Evolutionary conservation across 179 eudicot species (phyloP).

Genomic region (Silene coronaria): DNA sequence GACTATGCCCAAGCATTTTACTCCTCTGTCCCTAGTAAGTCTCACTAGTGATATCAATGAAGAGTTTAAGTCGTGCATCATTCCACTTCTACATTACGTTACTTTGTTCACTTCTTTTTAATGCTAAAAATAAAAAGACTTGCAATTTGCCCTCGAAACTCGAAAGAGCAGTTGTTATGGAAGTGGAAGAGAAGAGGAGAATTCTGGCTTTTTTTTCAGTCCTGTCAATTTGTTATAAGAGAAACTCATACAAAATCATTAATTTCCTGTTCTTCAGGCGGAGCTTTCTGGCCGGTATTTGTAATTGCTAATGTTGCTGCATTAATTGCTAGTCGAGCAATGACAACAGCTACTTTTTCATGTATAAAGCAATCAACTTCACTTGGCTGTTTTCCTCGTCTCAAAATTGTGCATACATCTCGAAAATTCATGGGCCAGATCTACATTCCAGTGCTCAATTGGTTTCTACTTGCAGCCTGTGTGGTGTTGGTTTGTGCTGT

Average conservation of each 20-base stretch:
- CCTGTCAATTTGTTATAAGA: background rate
- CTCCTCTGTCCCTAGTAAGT: conserved; percentile 81
- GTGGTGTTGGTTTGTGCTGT: conserved; percentile 72
- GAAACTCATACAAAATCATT: conserved; percentile 11
- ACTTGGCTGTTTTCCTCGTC: conserved; percentile 97
- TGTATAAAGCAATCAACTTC: conserved; percentile 94
- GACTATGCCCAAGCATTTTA: conserved; percentile 72
- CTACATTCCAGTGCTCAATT: conserved; percentile 91
- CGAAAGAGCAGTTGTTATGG: background rate
- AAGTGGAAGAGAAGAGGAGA: background rate
- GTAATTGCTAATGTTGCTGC: conserved; percentile 91
- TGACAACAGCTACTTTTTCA: conserved; percentile 97
- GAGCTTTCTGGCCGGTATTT: conserved; percentile 86
- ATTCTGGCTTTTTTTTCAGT: background rate
- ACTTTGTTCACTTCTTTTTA: background rate
- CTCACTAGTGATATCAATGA: conserved; percentile 3
- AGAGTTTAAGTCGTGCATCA: background rate
- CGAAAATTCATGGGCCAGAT: conserved; percentile 97
- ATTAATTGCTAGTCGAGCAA: conserved; percentile 89
- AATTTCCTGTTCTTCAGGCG: conserved; percentile 46
- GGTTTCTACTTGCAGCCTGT: conserved; percentile 79
- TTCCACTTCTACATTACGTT: background rate
- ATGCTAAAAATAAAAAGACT: background rate
- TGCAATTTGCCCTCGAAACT: conserved; percentile 4
- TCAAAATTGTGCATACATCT: conserved; percentile 91